Evolutionary conservation across 1,284 basidiomycete genomes (phyloP).

Genomic region (Psilocybe mexicana): DNA sequence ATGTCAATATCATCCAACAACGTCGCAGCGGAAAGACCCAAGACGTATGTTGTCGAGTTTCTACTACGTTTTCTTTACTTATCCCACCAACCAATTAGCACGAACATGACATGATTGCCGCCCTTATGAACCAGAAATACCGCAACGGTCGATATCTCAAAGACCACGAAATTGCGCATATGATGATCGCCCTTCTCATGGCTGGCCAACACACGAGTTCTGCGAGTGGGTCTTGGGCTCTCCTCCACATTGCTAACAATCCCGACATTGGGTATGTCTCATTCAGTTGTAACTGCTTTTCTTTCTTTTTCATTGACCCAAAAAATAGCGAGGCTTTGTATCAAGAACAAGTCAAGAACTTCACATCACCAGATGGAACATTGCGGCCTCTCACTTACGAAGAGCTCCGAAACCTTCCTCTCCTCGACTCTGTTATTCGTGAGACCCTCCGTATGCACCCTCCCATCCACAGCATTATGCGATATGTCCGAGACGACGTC

Average conservation of each 20-base stretch:
- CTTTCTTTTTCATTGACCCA: neutral
- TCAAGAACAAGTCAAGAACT: conserved; percentile 86
- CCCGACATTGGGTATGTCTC: conserved; percentile 72
- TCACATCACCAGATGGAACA: conserved; percentile 78
- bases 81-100: conserved; percentile 30
- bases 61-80: neutral
- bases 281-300: neutral
- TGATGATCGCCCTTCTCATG: conserved; percentile 95
- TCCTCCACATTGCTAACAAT: conserved; percentile 86
- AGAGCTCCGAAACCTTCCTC: conserved; percentile 79
- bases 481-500: conserved; percentile 86
- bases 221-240: conserved; percentile 89
- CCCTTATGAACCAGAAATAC: conserved; percentile 86
- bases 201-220: conserved; percentile 98
- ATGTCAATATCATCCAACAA: conserved; percentile 84
- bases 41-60: conserved; percentile 16
- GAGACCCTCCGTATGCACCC: conserved; percentile 93
- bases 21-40: conserved; percentile 60
- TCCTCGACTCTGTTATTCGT: conserved; percentile 89
- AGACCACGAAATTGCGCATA: conserved; percentile 95
- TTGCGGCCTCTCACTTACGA: conserved; percentile 87
- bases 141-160: conserved; percentile 79
- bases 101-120: conserved; percentile 92
- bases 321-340: conserved; percentile 73
- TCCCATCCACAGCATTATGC: conserved; percentile 91